Percentiles rank a stretch among this genome's conserved stretches.
Conservation (phyloP, 768 basidiomycete genomes). For the Suillus bovinus region DNA sequence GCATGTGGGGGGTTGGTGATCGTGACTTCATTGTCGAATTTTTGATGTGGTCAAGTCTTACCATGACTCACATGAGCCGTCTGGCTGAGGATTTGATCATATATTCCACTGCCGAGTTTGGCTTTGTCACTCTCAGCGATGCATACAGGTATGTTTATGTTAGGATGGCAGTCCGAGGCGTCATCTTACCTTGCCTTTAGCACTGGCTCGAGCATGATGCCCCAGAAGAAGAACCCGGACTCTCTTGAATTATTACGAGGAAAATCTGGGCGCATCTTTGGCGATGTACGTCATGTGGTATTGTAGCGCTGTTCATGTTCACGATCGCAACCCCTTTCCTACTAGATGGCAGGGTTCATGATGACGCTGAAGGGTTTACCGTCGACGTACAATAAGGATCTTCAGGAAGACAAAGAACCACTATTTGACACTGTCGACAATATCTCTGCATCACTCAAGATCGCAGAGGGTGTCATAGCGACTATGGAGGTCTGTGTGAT, state of each 20-base stretch:
- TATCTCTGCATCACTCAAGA: constrained; percentile 82
- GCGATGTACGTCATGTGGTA: constrained; percentile 57
- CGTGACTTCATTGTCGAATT: constrained; percentile 98
- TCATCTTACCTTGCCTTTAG: constrained; percentile 38
- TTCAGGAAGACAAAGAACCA: constrained; percentile 98
- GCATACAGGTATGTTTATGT: constrained; percentile 78
- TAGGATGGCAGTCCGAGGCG: background rate
- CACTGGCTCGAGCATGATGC: constrained; percentile 99
- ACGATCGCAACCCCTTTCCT: constrained; percentile 13
- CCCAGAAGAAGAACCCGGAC: constrained; percentile 99
- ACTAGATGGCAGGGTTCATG: constrained; percentile 95
- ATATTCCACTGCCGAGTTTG: constrained; percentile 97
- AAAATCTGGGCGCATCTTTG: constrained; percentile 93
- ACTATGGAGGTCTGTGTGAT: constrained; percentile 72
- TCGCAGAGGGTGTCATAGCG: constrained; percentile 92
- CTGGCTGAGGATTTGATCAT: constrained; percentile 96
- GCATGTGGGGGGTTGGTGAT: constrained; percentile 95
- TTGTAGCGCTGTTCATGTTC: background rate
- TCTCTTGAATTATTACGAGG: constrained; percentile 94
- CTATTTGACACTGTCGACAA: constrained; percentile 94
- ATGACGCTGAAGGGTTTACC: constrained; percentile 97
- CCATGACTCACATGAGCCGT: constrained; percentile 92
- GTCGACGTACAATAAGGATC: constrained; percentile 98
- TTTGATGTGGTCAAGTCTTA: constrained; percentile 92
- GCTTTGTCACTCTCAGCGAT: constrained; percentile 93